phyloP scores from a whole-genome alignment of 257 asterid species.

The Cruciata laevipes region DNA sequence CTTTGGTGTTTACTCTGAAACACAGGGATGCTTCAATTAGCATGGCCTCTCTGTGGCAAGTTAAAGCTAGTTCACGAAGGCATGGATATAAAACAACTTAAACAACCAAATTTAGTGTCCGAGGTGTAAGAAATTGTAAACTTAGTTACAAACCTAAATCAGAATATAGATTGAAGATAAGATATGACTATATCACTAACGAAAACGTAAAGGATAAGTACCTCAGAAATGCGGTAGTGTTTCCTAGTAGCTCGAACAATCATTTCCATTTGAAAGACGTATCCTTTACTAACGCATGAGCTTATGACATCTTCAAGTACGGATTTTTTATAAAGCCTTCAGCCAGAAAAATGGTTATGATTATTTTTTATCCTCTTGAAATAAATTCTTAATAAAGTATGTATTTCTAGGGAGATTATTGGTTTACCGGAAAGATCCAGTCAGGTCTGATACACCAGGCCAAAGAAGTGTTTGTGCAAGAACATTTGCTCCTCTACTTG shows the following conservation, averaged over 20 bases:
- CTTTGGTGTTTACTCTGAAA: background rate
- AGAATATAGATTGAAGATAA: background rate
- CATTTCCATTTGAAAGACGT: constrained; percentile 99
- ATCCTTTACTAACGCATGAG: constrained; percentile 92
- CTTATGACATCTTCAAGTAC: constrained; percentile 89
- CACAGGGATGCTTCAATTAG: background rate
- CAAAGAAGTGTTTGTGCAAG: constrained; percentile 96
- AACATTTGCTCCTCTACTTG: constrained; percentile 99
- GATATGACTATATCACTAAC: background rate
- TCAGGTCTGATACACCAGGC: constrained; percentile 99
- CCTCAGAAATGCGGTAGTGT: constrained; percentile 90
- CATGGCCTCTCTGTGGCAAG: background rate
- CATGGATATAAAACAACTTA: background rate
- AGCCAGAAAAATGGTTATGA: constrained; percentile 8
- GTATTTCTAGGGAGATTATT: constrained; percentile 7
- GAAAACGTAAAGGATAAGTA: constrained; percentile 12
- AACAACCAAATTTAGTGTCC: background rate
- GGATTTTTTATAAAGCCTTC: constrained; percentile 78
- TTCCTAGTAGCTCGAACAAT: constrained; percentile 92
- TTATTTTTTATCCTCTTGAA: background rate
- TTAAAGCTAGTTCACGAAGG: background rate
- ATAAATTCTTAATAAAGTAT: constrained; percentile 2
- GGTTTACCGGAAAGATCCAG: constrained; percentile 92
- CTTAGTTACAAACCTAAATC: background rate
- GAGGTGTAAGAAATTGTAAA: background rate